Evolutionary conservation across 192 early-diverging fungal species (phyloP).

Genomic region (Mortierella antarctica): DNA sequence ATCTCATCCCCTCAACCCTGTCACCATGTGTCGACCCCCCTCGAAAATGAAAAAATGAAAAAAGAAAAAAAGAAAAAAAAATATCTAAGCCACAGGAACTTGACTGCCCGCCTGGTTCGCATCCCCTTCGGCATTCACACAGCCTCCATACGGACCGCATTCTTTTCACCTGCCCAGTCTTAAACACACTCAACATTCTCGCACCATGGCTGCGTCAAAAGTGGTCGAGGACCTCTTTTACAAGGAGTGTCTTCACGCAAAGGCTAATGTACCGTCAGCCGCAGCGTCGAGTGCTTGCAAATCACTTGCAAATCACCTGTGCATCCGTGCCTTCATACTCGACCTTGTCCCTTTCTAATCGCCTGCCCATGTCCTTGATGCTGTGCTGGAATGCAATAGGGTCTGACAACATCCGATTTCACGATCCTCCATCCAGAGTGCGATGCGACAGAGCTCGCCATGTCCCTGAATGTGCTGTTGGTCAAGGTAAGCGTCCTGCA

Average conservation of each 20-base stretch:
- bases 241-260: conserved; percentile 22
- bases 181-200: background rate
- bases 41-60: no score
- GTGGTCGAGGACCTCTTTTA: conserved; percentile 29
- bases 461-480: conserved; percentile 28
- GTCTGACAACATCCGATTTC: conserved; percentile 31
- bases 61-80: no score
- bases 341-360: background rate
- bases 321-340: background rate
- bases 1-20: no score
- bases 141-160: no score
- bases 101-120: no score
- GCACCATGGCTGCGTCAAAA: conserved; percentile 10
- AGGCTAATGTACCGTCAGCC: conserved; percentile 11
- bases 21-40: no score
- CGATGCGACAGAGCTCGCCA: conserved; percentile 5
- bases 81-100: no score
- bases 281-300: background rate
- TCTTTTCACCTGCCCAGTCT: background rate
- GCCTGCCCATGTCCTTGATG: background rate
- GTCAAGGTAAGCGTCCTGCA: conserved; percentile 17
- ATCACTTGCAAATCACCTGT: no score
- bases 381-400: conserved; percentile 5
- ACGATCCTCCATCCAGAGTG: conserved; percentile 10
- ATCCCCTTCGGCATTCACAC: no score